Base-by-base conservation (phyloP, 768 basidiomycete genomes). In the Brasilioporus rufonigricans region DNA sequence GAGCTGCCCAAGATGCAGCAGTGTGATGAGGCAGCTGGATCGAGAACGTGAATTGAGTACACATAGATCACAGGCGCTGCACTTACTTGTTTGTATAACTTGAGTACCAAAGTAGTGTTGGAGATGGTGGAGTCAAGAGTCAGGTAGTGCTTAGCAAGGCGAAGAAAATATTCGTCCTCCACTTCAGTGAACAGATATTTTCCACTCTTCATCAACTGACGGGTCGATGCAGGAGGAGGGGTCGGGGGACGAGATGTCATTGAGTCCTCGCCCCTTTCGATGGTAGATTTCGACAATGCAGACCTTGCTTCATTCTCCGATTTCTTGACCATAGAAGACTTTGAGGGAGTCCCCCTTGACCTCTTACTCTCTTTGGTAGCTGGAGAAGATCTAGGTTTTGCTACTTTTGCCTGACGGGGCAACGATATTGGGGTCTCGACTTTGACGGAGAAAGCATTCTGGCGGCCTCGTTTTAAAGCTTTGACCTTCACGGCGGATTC, bases 11-110 rank as follows among this genome's bases (percentile, higher is more conserved):
- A 14, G 85, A 86, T 9, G 32, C 63, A 6, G 60, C 13, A 3
- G 75, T 61, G 64, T 89, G 88, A 58, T 84, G 79, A 26, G 84
- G 80, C 74, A 89, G 74, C 88, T 89, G 53, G 12, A 40, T 35
- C n/a, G 11, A 8, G 23, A 27, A 31, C 5, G n/a, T 60, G 9
- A 60, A 36, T 40, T 11, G 11, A 44, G 16, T 13, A 32, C 18
- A 39, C 8, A 13, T 24, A 16, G 33, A 33, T 35, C 16, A 46
- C 8, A 18, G 1, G 12, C 6, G n/a, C n/a, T 21, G 39, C 21
- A 43, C 69, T 29, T 50, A 83, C 86, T 74, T 84, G 83, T 45
- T 64, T 57, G 54, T 76, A 59, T 14, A 86, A 50, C 36, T 71
- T 74, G 23, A 64, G 56, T 21, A 74, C 63, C 19, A 87, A 64